A percentile compares a stretch with the other conserved stretches of the same genome.
These are phyloP conservation scores for Achaetomium macrosporum DNA, from an alignment of 2,329 filamentous ascomycete genomes.

Conservation along the genomic window DNA sequence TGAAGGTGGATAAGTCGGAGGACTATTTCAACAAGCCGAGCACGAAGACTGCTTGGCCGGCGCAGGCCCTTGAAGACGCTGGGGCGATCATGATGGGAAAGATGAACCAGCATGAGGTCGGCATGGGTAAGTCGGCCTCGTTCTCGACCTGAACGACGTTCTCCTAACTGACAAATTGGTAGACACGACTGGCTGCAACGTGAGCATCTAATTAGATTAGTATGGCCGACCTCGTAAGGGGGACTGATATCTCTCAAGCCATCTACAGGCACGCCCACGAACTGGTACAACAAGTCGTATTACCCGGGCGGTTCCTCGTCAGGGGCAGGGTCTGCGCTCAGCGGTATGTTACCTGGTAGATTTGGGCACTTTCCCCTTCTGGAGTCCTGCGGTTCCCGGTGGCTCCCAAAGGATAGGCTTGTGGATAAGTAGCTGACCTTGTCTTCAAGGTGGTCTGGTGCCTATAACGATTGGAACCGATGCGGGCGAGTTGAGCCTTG, in stretches of 20 bases:
- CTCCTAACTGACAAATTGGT: conserved; percentile 13
- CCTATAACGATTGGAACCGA: conserved; percentile 73
- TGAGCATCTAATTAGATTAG: conserved; percentile 24
- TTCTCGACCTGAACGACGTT: conserved; percentile 2
- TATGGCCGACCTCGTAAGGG: too few species aligned
- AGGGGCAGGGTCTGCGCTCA: conserved; percentile 65
- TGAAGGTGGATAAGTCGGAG: conserved; percentile 51
- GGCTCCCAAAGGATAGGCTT: too few species aligned
- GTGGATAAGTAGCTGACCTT: too few species aligned
- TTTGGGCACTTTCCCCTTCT: too few species aligned
- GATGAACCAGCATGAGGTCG: conserved; percentile 74
- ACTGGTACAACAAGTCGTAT: conserved; percentile 70
- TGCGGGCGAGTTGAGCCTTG: conserved; percentile 38
- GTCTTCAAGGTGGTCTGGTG: conserved; percentile 48
- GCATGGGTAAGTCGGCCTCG: conserved; percentile 50
- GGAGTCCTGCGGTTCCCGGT: too few species aligned
- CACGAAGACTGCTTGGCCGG: conserved; percentile 61
- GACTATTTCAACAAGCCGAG: conserved; percentile 44
- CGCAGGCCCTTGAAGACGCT: conserved; percentile 63
- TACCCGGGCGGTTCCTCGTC: conserved; percentile 79
- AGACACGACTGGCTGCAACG: conserved; percentile 81
- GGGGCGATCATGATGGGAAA: conserved; percentile 73
- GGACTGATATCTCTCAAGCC: conserved; percentile 34
- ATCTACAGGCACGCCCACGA: conserved; percentile 65
- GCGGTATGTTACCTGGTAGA: conserved; percentile 36